These are phyloP conservation scores for Hypoxylon sp. DNA, from an alignment of 2,329 filamentous ascomycete species.

Conservation along the genomic window DNA sequence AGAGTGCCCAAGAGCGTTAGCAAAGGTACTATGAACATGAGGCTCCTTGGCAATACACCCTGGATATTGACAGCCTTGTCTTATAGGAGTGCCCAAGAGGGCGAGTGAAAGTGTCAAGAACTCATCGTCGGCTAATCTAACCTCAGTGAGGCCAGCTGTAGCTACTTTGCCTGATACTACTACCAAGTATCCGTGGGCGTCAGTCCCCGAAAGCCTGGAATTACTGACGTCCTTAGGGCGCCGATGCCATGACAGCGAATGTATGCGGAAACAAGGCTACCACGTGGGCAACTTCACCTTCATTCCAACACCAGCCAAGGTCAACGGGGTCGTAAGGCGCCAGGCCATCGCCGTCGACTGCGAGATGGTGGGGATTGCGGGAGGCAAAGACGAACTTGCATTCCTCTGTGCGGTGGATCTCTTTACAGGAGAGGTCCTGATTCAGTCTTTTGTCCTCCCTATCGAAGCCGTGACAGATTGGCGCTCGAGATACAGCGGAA, in stretches of 20 bases:
- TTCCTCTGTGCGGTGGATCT: conserved; percentile 50
- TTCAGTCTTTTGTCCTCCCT: conserved; percentile 54
- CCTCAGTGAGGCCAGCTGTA: background rate
- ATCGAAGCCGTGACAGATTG: conserved; percentile 41
- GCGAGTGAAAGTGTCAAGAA: background rate
- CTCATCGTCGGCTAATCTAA: background rate
- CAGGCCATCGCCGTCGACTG: conserved; percentile 55
- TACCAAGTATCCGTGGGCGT: conserved; percentile 28
- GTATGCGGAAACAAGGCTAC: conserved; percentile 8
- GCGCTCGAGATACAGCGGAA: conserved; percentile 51
- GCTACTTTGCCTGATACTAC: background rate
- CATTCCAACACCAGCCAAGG: background rate
- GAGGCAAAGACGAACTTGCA: conserved; percentile 30
- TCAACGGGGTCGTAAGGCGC: conserved; percentile 23
- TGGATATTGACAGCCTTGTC: background rate
- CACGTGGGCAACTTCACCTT: conserved; percentile 13
- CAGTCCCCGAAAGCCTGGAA: background rate
- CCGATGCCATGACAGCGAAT: conserved; percentile 15
- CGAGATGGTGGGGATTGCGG: conserved; percentile 54
- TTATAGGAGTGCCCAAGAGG: background rate
- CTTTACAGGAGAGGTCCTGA: conserved; percentile 55
- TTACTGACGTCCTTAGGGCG: background rate
- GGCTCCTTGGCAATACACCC: background rate
- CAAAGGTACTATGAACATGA: conserved; percentile 6
- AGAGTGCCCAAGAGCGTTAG: background rate